These are phyloP conservation scores for Taphrina confusa DNA, from an alignment of 1,139 yeast species.

Conservation along the genomic window DNA sequence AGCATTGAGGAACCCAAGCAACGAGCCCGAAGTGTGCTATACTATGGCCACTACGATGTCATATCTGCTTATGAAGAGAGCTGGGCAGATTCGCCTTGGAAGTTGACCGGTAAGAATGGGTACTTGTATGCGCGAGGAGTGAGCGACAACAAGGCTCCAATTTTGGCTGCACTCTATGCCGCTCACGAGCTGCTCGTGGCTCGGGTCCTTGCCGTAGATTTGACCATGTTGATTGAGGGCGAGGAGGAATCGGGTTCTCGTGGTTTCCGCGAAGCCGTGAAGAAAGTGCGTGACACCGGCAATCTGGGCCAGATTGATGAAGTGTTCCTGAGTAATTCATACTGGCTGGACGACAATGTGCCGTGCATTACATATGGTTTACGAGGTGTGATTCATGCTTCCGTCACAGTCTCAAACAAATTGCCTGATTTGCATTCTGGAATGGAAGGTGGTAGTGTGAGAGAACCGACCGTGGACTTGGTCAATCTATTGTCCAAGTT, in stretches of 20 bases:
- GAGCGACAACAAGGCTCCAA: slow-evolving; percentile 92
- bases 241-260: slow-evolving; percentile 92
- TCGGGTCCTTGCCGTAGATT: slow-evolving; percentile 63
- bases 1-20: not conserved
- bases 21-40: slow-evolving; percentile 52
- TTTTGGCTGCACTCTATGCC: slow-evolving; percentile 83
- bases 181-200: slow-evolving; percentile 68
- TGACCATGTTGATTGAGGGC: slow-evolving; percentile 85
- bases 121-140: slow-evolving; percentile 90
- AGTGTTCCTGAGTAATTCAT: slow-evolving; percentile 85
- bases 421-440: slow-evolving; percentile 93
- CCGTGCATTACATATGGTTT: slow-evolving; percentile 94
- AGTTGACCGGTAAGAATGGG: slow-evolving; percentile 74
- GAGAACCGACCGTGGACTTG: slow-evolving; percentile 88
- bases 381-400: slow-evolving; percentile 83
- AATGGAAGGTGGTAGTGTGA: slow-evolving; percentile 87
- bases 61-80: slow-evolving; percentile 64
- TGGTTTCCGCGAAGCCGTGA: slow-evolving; percentile 73
- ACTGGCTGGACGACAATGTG: slow-evolving; percentile 85
- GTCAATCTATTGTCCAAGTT: slow-evolving; percentile 68
- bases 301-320: slow-evolving; percentile 74
- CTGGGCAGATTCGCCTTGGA: slow-evolving; percentile 82
- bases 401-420: slow-evolving; percentile 68
- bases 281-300: slow-evolving; percentile 50
- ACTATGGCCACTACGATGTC: slow-evolving; percentile 97